A percentile compares a stretch with the other conserved stretches of the same genome.
These are phyloP conservation scores for Quercus robur DNA, from an alignment of 306 rosid genomes.

Conservation along the genomic window DNA sequence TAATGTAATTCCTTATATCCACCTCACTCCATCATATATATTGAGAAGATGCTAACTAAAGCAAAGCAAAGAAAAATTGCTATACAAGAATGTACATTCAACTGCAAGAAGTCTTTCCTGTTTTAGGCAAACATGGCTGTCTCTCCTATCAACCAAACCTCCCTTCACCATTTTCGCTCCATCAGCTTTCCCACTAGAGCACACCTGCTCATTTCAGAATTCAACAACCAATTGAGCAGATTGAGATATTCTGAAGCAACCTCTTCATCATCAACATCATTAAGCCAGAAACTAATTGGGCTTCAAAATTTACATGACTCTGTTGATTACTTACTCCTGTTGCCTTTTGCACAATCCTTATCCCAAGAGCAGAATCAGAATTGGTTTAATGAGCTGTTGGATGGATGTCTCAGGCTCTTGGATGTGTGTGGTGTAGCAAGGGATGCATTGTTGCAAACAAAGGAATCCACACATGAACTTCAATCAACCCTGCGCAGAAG, in stretches of 20 bases:
- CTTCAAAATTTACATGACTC: slow-evolving; percentile 10
- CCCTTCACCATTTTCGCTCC: slow-evolving; percentile 14
- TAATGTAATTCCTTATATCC: no score
- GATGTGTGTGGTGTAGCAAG: slow-evolving; percentile 37
- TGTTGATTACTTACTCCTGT: slow-evolving; percentile 3
- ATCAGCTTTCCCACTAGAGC: slow-evolving; percentile 20
- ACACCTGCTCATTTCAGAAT: slow-evolving; percentile 14
- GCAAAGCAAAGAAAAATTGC: no score
- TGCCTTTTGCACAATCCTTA: background rate
- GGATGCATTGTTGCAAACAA: slow-evolving; percentile 42
- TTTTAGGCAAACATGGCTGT: background rate
- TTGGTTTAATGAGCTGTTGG: slow-evolving; percentile 41
- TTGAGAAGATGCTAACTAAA: no score
- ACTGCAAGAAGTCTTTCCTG: background rate
- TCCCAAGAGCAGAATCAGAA: slow-evolving; percentile 9
- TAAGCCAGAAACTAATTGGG: slow-evolving; percentile 13
- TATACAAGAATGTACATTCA: no score
- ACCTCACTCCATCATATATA: no score
- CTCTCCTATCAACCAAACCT: slow-evolving; percentile 10
- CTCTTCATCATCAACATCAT: slow-evolving; percentile 11
- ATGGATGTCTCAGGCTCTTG: slow-evolving; percentile 46
- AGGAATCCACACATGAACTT: slow-evolving; percentile 44
- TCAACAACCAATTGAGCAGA: slow-evolving; percentile 16
- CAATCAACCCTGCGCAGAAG: slow-evolving; percentile 45
- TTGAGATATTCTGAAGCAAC: slow-evolving; percentile 17